phyloP scores from a whole-genome alignment of 495 filamentous ascomycete genomes.

The Chaetomium cochliodes region DNA sequence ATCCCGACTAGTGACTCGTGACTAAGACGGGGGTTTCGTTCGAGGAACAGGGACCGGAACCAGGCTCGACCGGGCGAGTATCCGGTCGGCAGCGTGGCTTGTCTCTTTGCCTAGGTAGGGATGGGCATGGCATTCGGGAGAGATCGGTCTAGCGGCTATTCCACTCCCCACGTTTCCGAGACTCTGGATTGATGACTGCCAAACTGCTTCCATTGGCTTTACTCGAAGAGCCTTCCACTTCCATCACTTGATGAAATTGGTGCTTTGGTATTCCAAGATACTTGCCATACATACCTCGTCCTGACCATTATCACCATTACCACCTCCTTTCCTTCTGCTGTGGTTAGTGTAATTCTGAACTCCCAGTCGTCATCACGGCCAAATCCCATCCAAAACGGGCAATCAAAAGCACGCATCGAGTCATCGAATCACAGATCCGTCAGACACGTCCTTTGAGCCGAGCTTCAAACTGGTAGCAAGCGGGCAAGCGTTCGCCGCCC shows the following conservation, averaged over 20 bases:
- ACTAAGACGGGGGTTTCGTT: constrained; percentile 12
- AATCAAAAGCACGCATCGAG: not conserved
- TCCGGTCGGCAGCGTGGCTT: constrained; percentile 1
- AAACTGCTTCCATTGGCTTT: constrained; percentile 1
- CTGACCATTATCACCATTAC: not conserved
- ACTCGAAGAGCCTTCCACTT: not conserved
- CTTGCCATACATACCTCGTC: no score
- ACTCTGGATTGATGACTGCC: not conserved
- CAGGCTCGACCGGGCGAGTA: constrained; percentile 12
- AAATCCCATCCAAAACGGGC: not conserved
- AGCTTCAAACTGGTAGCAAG: constrained; percentile 10
- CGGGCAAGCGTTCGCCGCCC: constrained; percentile 17
- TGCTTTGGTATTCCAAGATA: no score
- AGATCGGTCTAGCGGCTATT: constrained; percentile 39
- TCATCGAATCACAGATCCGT: not conserved
- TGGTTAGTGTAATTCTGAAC: not conserved
- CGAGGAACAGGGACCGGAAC: constrained; percentile 11
- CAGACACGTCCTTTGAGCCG: constrained; percentile 25
- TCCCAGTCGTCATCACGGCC: not conserved
- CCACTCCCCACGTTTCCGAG: constrained; percentile 12
- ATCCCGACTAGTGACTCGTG: not conserved
- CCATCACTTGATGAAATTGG: not conserved
- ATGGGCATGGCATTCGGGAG: constrained; percentile 25
- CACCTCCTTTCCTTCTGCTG: not conserved
- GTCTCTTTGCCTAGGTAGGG: no score